Evolutionary conservation across 352 stramenopile genomes (phyloP).

Genomic region (Aphanomyces cochlioides): DNA sequence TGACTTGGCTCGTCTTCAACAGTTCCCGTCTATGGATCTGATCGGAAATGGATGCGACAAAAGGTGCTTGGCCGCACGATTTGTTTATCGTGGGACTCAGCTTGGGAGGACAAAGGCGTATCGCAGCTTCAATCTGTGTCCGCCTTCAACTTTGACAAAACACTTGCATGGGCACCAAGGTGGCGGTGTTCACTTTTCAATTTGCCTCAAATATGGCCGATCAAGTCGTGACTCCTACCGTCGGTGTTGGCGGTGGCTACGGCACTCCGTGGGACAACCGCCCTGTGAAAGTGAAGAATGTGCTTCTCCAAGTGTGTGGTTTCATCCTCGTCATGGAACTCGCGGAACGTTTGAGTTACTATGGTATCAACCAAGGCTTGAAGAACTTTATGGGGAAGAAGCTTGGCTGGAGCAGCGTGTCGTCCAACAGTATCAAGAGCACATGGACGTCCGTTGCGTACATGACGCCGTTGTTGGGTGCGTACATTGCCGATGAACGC

Average conservation of each 20-base stretch:
- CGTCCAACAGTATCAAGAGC: slow-evolving; percentile 54
- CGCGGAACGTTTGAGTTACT: slow-evolving; percentile 55
- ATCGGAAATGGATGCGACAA: no score
- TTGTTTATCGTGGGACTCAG: no score
- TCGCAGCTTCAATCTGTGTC: background rate
- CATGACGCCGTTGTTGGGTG: slow-evolving; percentile 51
- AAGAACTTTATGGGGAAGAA: slow-evolving; percentile 59
- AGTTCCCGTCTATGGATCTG: no score
- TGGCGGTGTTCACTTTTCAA: slow-evolving; percentile 6
- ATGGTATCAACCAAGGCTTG: slow-evolving; percentile 54
- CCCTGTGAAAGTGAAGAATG: slow-evolving; percentile 48
- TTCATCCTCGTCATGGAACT: slow-evolving; percentile 66
- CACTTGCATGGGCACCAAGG: background rate
- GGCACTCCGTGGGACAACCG: slow-evolving; percentile 46
- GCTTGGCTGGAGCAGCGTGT: slow-evolving; percentile 56
- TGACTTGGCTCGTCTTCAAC: no score
- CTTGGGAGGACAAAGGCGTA: no score
- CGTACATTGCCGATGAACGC: slow-evolving; percentile 56
- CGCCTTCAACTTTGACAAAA: background rate
- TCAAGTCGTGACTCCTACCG: background rate
- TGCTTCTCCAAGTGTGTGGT: slow-evolving; percentile 56
- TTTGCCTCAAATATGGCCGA: slow-evolving; percentile 12
- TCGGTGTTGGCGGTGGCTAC: slow-evolving; percentile 10
- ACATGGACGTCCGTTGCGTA: slow-evolving; percentile 67
- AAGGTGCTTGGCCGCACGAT: no score